These are phyloP conservation scores for Thraustochytrium striatum DNA, from an alignment of 352 stramenopile genomes.

Conservation along the genomic window DNA sequence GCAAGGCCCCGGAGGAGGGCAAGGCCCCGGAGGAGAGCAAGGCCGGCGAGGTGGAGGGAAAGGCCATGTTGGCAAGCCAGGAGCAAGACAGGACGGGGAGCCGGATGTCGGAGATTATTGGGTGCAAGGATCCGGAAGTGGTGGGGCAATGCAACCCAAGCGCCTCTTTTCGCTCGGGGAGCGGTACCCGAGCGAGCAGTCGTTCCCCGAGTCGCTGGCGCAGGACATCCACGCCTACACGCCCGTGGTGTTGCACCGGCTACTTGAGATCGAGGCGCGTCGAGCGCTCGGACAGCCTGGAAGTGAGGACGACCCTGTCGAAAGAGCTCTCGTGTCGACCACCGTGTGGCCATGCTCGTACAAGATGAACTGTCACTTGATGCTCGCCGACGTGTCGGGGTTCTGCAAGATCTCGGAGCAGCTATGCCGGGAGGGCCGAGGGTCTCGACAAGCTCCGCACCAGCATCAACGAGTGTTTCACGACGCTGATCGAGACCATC, in stretches of 20 bases:
- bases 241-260: neutral
- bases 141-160: no score
- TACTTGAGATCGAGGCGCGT: slow-evolving; percentile 9
- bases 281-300: neutral
- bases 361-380: slow-evolving; percentile 14
- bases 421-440: neutral
- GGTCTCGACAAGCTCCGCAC: slow-evolving; percentile 51
- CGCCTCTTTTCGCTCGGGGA: no score
- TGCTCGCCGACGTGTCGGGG: slow-evolving; percentile 46
- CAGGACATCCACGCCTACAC: slow-evolving; percentile 36
- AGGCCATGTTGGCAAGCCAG: no score
- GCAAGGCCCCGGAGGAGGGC: no score
- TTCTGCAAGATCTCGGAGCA: slow-evolving; percentile 43
- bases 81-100: no score
- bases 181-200: no score
- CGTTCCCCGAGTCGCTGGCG: neutral
- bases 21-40: no score
- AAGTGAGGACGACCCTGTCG: neutral
- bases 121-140: no score
- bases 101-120: no score
- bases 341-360: slow-evolving; percentile 3
- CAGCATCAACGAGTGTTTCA: slow-evolving; percentile 59
- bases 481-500: slow-evolving; percentile 56
- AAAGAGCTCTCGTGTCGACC: neutral
- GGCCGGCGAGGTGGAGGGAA: no score